Base-by-base conservation (phyloP, 1,284 basidiomycete genomes). In the Leccinum fuscescens region DNA sequence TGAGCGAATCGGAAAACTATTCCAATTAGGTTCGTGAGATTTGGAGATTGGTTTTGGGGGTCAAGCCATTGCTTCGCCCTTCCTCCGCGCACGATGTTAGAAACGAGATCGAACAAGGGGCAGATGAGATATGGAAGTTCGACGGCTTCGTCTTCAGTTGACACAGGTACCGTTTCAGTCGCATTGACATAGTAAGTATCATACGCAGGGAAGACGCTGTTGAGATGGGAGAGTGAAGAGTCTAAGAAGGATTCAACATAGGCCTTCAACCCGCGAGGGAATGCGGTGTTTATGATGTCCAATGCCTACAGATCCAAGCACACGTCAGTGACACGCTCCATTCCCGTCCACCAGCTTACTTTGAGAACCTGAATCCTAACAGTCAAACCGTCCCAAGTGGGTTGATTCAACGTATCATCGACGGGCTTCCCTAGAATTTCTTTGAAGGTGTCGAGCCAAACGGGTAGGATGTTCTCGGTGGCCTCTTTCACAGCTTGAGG, bases 381-480 rank as follows among this genome's bases (percentile, higher is more conserved):
- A 3, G 86, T 80, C 15, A 96, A 77, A 12, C 82, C 83, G 70
- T 95, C 92, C 92, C 93, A 95, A 59, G 84, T 84, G 14, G 79
- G 72, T 24, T 77, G 75, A 46, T 79, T 80, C 15, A 80, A 70
- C 7, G 90, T 78, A 66, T 94, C 90, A 56, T 78, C 74, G 20
- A 79, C 75, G 0, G 88, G 83, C 68, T 92, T 77, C 51, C 78
- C 80, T n/a, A 97, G 78, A 7, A 96, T 80, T 14, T 87, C 85
- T 62, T 85, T 86, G 79, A 96, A 94, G 1, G 92, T 91, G 49
- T 89, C 86, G 14, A 96, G 78, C 96, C 96, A 99, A 12, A 89
- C 81, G 0, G 95, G 93, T 5, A 97, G 83, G 53, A 98, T 86
- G 39, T 86, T 84, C 31, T 85, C 85, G 12, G 87, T 85, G 0